phyloP scores from a whole-genome alignment of 1,284 basidiomycete species.

The Melampsora americana region DNA sequence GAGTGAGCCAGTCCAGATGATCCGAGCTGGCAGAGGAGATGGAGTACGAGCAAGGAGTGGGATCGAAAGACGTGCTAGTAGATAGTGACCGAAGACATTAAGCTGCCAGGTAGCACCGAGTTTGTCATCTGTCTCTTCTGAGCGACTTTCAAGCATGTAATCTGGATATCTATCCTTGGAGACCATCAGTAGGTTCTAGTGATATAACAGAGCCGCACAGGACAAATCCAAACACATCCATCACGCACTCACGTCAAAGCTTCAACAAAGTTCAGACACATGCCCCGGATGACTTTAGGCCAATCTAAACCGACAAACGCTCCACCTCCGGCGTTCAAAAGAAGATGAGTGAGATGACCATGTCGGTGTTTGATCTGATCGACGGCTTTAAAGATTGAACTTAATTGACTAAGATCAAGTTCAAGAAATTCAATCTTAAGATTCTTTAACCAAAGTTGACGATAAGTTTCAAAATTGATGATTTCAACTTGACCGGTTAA shows the following conservation, averaged over 20 bases:
- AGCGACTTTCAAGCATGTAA: slow-evolving; percentile 30
- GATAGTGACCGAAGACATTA: slow-evolving; percentile 40
- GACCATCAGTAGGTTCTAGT: background rate
- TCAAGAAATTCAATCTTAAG: slow-evolving; percentile 19
- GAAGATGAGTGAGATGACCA: slow-evolving; percentile 53
- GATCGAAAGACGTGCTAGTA: slow-evolving; percentile 21
- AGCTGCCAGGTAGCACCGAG: slow-evolving; percentile 39
- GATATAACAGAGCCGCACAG: background rate
- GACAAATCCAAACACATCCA: no score
- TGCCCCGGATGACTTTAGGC: slow-evolving; percentile 50
- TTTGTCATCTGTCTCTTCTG: slow-evolving; percentile 18
- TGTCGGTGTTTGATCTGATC: slow-evolving; percentile 41
- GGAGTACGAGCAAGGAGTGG: slow-evolving; percentile 18
- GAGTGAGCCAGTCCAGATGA: slow-evolving; percentile 54
- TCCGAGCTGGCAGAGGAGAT: slow-evolving; percentile 41
- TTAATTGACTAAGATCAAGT: slow-evolving; percentile 21
- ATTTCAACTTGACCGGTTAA: slow-evolving; percentile 28
- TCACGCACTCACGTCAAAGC: slow-evolving; percentile 51
- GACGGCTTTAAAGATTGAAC: slow-evolving; percentile 14
- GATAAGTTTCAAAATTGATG: slow-evolving; percentile 34
- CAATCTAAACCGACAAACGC: slow-evolving; percentile 54
- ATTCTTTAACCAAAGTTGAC: slow-evolving; percentile 19
- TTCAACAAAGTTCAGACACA: slow-evolving; percentile 50
- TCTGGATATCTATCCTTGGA: slow-evolving; percentile 39
- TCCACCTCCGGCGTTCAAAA: slow-evolving; percentile 54